These are phyloP conservation scores for Calonectria fujianensis DNA, from an alignment of 2,329 filamentous ascomycete species.

Conservation along the genomic window DNA sequence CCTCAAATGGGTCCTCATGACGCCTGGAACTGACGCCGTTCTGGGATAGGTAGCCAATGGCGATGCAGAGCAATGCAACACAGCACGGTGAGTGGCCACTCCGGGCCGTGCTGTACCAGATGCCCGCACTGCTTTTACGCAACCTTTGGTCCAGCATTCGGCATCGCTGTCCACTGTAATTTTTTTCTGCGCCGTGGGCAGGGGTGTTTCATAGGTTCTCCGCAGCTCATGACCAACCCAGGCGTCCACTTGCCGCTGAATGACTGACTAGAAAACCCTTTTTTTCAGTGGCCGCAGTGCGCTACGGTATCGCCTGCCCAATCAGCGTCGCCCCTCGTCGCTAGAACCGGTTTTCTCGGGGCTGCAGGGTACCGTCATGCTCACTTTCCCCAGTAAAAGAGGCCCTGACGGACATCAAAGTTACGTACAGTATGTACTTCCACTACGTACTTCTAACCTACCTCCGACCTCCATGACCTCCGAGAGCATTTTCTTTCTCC, in stretches of 20 bases:
- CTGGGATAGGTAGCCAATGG: constrained; percentile 32
- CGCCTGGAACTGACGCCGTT: constrained; percentile 23
- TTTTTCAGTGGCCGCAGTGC: constrained; percentile 47
- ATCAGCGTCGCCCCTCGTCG: constrained; percentile 47
- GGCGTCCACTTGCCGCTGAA: constrained; percentile 24
- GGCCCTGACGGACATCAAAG: constrained; percentile 53
- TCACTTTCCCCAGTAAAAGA: constrained; percentile 50
- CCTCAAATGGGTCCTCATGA: constrained; percentile 34
- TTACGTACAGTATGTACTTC: constrained; percentile 47
- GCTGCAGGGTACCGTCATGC: constrained; percentile 51
- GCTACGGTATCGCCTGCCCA: constrained; percentile 46
- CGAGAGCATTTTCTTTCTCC: constrained; percentile 52
- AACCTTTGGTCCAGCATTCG: constrained; percentile 16
- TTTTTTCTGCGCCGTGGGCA: constrained; percentile 9
- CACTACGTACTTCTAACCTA: constrained; percentile 28
- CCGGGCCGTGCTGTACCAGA: constrained; percentile 42
- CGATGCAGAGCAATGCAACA: constrained; percentile 29
- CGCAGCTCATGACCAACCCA: constrained; percentile 37
- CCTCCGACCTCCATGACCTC: constrained; percentile 33
- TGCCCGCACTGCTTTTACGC: constrained; percentile 46
- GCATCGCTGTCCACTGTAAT: constrained; percentile 22
- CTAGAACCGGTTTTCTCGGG: constrained; percentile 57
- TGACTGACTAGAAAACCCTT: constrained; percentile 20
- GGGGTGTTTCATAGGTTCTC: constrained; percentile 33
- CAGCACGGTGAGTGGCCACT: constrained; percentile 48